A percentile compares a stretch with the other conserved stretches of the same genome.
Evolutionary conservation across 176 grass and related monocot species (phyloP).

Genomic region (Juncus inflexus): DNA sequence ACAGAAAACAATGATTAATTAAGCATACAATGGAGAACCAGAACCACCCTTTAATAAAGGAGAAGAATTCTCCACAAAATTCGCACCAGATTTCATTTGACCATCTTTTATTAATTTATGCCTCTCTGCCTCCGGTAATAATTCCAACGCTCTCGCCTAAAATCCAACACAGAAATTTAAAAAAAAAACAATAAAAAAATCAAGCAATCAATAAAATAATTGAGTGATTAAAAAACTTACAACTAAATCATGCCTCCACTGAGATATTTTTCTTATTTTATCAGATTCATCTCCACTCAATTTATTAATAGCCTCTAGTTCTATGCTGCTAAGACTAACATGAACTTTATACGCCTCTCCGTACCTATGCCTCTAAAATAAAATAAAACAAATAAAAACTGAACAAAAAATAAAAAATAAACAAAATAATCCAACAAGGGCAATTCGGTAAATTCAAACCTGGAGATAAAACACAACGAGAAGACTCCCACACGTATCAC

Average conservation of each 20-base stretch:
- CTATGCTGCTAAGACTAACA: conserved; percentile 52
- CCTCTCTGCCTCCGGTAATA: conserved; percentile 11
- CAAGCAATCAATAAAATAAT: no score
- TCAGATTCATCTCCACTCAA: conserved; percentile 44
- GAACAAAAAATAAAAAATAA: neutral
- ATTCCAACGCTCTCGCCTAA: conserved; percentile 6
- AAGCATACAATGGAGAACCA: no score
- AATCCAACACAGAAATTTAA: neutral
- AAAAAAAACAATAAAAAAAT: neutral
- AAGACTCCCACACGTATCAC: conserved; percentile 58
- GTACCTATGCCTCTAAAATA: conserved; percentile 63
- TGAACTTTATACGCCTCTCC: conserved; percentile 80
- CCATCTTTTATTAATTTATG: conserved; percentile 5
- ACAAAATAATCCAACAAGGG: neutral
- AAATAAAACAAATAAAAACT: conserved; percentile 18
- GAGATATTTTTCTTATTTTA: conserved; percentile 51
- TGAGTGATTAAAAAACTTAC: conserved; percentile 43
- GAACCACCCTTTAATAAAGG: no score
- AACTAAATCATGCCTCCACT: conserved; percentile 77
- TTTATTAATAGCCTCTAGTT: conserved; percentile 47
- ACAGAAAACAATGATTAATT: no score
- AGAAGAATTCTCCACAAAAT: no score
- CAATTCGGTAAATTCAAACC: conserved; percentile 32
- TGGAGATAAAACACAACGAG: conserved; percentile 93
- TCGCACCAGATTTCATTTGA: no score